These are phyloP conservation scores for Nasturtium officinale DNA, from an alignment of 345 rosid genomes.

Conservation along the genomic window DNA sequence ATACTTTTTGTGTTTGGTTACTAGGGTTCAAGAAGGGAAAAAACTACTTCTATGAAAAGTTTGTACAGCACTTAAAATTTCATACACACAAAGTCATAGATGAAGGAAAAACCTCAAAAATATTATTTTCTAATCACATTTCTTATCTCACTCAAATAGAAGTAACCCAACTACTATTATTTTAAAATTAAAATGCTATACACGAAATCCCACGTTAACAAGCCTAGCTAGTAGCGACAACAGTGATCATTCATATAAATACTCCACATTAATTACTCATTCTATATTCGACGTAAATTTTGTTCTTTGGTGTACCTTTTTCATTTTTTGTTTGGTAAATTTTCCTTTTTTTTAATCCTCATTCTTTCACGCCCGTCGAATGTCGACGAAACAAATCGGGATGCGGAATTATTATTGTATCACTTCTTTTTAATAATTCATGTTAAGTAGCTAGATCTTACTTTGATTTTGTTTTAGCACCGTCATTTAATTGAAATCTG, in stretches of 20 bases:
- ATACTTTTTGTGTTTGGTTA: too few relatives aligned
- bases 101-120: neutral
- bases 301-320: neutral
- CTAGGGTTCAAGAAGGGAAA: too few relatives aligned
- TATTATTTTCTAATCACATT: neutral
- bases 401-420: neutral
- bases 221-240: neutral
- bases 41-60: too few relatives aligned
- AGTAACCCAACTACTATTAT: neutral
- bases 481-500: constrained; percentile 16
- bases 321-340: neutral
- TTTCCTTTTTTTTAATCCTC: neutral
- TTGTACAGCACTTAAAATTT: neutral
- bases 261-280: neutral
- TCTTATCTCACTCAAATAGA: neutral
- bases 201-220: neutral
- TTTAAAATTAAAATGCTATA: neutral
- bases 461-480: constrained; percentile 1
- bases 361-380: neutral
- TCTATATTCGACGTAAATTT: neutral
- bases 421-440: constrained; percentile 5
- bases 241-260: neutral
- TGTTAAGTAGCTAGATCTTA: too few relatives aligned
- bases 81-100: neutral
- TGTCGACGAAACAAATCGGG: constrained; percentile 17